Conservation (phyloP, 164 flowering plant species). For the Buxus sempervirens region DNA sequence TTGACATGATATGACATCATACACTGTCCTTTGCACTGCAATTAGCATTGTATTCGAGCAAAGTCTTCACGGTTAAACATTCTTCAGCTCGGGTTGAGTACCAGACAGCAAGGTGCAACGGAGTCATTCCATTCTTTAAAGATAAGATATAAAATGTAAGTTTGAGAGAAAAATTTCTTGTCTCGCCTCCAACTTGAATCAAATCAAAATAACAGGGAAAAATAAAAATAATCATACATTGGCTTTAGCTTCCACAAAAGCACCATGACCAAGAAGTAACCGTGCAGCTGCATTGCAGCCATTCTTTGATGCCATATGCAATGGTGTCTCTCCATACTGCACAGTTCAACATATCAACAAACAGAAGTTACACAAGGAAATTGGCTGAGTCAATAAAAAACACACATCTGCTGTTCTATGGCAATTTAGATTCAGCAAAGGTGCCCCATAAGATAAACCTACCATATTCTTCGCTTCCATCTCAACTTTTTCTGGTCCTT, state of each 20-base stretch:
- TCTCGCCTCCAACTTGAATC: neutral
- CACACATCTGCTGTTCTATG: neutral
- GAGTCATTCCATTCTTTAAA: conserved; percentile 98
- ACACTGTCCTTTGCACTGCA: conserved; percentile 88
- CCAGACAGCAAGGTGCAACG: conserved; percentile 98
- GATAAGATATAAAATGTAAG: conserved; percentile 1
- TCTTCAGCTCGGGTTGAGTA: conserved; percentile 66
- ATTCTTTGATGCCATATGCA: conserved; percentile 99
- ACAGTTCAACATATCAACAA: conserved; percentile 11
- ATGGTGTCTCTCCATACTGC: conserved; percentile 98
- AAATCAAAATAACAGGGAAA: neutral
- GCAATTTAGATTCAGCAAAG: neutral
- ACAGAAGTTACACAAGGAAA: neutral
- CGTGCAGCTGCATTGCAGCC: conserved; percentile 76
- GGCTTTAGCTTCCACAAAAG: conserved; percentile 84
- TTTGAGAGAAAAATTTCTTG: neutral
- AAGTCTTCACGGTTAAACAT: conserved; percentile 61
- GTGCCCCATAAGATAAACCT: too few relatives aligned
- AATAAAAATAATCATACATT: conserved; percentile 44
- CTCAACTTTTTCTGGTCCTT: conserved; percentile 65
- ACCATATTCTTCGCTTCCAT: conserved; percentile 96
- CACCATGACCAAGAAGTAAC: conserved; percentile 81
- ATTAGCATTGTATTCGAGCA: conserved; percentile 82
- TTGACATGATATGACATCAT: conserved; percentile 9
- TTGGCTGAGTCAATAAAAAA: neutral